Evolutionary conservation across 208 protist genomes (phyloP), one percentile per base, ranked within the genome.

Genomic region (Acanthamoeba lugdunensis): DNA sequence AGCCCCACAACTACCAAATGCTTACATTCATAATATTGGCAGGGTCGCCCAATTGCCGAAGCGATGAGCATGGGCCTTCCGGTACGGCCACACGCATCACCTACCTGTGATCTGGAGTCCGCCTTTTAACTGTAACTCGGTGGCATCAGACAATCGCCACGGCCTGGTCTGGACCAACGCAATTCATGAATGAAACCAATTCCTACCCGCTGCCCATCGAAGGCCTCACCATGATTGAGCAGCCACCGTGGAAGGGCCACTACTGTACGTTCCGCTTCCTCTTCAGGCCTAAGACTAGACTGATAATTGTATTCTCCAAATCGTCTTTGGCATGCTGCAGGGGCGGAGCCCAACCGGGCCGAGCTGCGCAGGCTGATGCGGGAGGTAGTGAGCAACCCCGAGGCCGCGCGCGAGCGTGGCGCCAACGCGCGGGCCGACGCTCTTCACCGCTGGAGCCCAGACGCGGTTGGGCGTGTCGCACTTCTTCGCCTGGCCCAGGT

Each of bases 61-160:
- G 97, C 96, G 9, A 97, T 97, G 96, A 90, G 96, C 13, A 96
- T 96, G 95, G 92, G 89, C 2, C 77, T 97, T 9, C 96, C 96
- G 13, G 89, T 93, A 13, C 11, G 85, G 8, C 5, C 50, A 2
- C 18, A 33, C 37, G 33, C 23, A 4, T 45, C n/a, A 4, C 1
- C 4, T 4, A 45, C 41, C 41, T 45, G 41, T 4, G 4, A 58
- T 58, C 16, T 7, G 16, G 2, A 56, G 3, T 8, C 0, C 52
- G 3, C 14, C 25, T 50, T 45, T 23, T 90, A 50, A 73, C 71
- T 45, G 13, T 37, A 21, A 1, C 28, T 56, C 1, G 23, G 0
- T 30, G 5, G 5, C 79, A 63, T 37, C 58, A 91, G 85, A 69
- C 56, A 6, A 96, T 97, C n/a, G 96, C 94, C 52, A 97, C 96